Evolutionary conservation across 306 rosid genomes (phyloP).

Genomic region (Quercus gilva): DNA sequence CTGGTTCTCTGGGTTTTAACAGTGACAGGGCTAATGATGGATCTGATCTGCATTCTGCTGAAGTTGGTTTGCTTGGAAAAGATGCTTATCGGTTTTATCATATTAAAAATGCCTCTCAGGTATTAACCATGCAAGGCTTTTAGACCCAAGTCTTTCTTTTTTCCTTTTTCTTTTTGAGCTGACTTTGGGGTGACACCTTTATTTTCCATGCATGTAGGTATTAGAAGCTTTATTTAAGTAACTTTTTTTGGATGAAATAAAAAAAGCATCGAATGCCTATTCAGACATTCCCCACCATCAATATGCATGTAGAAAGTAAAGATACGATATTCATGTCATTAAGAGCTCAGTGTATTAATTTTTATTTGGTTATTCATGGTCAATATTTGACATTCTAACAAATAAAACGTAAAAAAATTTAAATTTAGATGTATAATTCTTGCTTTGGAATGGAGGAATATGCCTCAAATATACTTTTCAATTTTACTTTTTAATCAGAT

Average conservation of each 20-base stretch:
- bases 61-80: conserved; percentile 39
- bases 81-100: conserved; percentile 62
- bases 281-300: background rate
- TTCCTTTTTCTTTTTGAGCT: background rate
- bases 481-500: background rate
- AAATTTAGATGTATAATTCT: background rate
- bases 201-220: background rate
- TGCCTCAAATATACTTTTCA: background rate
- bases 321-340: background rate
- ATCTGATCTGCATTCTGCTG: conserved; percentile 33
- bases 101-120: conserved; percentile 70
- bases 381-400: background rate
- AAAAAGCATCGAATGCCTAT: background rate
- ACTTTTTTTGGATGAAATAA: background rate
- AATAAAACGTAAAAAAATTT: background rate
- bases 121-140: conserved; percentile 19
- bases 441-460: background rate
- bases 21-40: conserved; percentile 45
- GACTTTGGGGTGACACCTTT: background rate
- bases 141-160: conserved; percentile 12
- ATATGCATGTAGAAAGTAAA: background rate
- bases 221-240: background rate
- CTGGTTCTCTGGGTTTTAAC: background rate
- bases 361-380: background rate
- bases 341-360: background rate